A percentile compares a stretch with the other conserved stretches of the same genome.
These are phyloP conservation scores for Adenanthera pavonina DNA, from an alignment of 306 rosid genomes.

Conservation along the genomic window DNA sequence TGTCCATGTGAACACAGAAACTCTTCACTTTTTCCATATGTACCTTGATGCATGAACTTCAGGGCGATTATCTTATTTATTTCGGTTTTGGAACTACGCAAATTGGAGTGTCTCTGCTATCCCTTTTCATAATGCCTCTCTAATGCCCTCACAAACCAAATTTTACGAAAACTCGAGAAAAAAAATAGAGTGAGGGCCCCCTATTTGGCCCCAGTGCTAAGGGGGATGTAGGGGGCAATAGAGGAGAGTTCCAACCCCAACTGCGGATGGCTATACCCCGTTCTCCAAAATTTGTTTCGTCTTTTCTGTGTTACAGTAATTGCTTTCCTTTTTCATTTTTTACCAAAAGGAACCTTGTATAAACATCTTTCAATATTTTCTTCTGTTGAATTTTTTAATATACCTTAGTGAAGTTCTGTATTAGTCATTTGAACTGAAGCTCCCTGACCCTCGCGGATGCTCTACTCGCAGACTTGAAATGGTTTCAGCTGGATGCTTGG, in stretches of 20 bases:
- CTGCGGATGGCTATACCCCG: background rate
- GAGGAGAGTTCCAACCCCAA: no score
- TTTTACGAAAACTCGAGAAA: no score
- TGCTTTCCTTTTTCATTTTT: background rate
- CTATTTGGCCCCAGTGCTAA: no score
- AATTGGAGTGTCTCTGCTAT: no score
- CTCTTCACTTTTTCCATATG: constrained; percentile 2
- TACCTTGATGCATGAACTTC: background rate
- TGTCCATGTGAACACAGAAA: constrained; percentile 8
- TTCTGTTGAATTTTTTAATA: background rate
- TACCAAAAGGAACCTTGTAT: background rate
- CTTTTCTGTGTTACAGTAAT: background rate
- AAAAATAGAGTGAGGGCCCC: no score
- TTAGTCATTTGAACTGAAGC: background rate
- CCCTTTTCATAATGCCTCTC: no score
- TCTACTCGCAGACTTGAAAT: constrained; percentile 25
- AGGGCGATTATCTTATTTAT: background rate
- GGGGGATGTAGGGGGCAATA: no score
- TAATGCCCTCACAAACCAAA: no score
- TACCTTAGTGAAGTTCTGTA: background rate
- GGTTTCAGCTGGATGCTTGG: background rate
- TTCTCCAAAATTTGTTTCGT: background rate
- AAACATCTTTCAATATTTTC: background rate
- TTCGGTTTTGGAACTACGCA: background rate
- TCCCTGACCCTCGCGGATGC: background rate